Percentiles rank a stretch among this genome's conserved stretches.
Evolutionary conservation across 2,329 filamentous ascomycete genomes (phyloP).

Genomic region (Neopestalotiopsis rosae): DNA sequence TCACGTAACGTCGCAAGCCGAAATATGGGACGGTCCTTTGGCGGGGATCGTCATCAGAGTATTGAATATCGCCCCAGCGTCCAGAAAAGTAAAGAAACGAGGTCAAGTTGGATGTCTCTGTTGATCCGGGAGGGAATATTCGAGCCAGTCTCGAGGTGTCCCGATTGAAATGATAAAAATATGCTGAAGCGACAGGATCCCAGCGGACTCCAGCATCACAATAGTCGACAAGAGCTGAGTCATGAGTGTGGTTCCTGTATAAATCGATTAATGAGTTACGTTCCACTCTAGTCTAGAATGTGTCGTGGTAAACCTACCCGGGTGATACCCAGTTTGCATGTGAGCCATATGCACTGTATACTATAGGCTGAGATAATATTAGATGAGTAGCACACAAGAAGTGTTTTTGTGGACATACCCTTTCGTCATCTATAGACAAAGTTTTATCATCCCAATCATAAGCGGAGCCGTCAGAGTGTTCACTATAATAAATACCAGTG

Average conservation of each 20-base stretch:
- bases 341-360: slow-evolving; percentile 13
- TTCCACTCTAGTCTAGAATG: background rate
- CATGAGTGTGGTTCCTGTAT: slow-evolving; percentile 9
- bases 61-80: slow-evolving; percentile 9
- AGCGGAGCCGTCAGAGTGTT: slow-evolving; percentile 9
- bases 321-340: slow-evolving; percentile 4
- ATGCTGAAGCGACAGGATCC: slow-evolving; percentile 12
- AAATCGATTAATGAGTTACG: background rate
- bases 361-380: background rate
- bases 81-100: slow-evolving; percentile 7
- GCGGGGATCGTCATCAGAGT: slow-evolving; percentile 3
- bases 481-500: slow-evolving; percentile 13
- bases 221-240: slow-evolving; percentile 1
- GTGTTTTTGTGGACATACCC: background rate
- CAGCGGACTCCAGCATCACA: background rate
- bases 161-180: background rate
- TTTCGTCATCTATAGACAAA: background rate
- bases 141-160: background rate
- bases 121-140: background rate
- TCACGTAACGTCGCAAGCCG: slow-evolving; percentile 5
- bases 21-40: slow-evolving; percentile 12
- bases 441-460: slow-evolving; percentile 4
- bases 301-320: background rate
- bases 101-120: background rate
- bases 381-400: background rate